Conservation (phyloP, 2,329 filamentous ascomycete species). For the Camillea tinctor region DNA sequence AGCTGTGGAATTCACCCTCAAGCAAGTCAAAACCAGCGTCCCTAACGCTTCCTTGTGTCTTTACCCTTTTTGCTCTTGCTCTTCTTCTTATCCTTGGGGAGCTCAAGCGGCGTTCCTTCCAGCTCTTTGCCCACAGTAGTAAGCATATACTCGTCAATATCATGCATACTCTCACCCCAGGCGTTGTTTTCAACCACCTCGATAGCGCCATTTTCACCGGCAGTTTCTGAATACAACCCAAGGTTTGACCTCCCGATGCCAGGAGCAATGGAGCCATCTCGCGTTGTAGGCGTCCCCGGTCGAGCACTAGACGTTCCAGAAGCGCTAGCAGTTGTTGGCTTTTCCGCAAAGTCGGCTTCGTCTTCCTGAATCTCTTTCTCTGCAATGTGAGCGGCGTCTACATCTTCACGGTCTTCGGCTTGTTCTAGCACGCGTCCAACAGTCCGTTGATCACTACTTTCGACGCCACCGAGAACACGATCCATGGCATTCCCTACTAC, state of each 20-base stretch:
- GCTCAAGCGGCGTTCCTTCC: conserved; percentile 57
- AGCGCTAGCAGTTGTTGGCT: conserved; percentile 42
- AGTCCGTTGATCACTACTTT: conserved; percentile 58
- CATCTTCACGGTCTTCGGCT: conserved; percentile 90
- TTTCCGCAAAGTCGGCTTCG: conserved; percentile 79
- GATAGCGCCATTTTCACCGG: conserved; percentile 33
- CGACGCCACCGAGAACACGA: conserved; percentile 69
- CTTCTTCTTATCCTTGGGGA: conserved; percentile 65
- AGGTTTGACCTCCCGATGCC: conserved; percentile 35
- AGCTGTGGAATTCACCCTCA: neutral
- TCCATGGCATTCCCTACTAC: conserved; percentile 71
- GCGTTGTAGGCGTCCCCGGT: conserved; percentile 47
- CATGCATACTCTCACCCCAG: conserved; percentile 55
- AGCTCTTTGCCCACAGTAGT: conserved; percentile 63
- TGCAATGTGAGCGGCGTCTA: conserved; percentile 80
- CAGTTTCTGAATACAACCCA: conserved; percentile 38
- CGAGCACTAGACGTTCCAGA: conserved; percentile 51
- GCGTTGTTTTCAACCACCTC: conserved; percentile 55
- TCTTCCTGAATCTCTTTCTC: conserved; percentile 87
- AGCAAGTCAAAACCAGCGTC: neutral
- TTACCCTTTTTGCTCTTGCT: conserved; percentile 58
- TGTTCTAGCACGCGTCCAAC: conserved; percentile 77
- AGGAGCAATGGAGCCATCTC: conserved; percentile 36
- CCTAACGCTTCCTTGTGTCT: conserved; percentile 52
- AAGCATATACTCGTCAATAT: conserved; percentile 76